phyloP scores from a whole-genome alignment of 2,329 filamentous ascomycete genomes.

The Graphium sp. region DNA sequence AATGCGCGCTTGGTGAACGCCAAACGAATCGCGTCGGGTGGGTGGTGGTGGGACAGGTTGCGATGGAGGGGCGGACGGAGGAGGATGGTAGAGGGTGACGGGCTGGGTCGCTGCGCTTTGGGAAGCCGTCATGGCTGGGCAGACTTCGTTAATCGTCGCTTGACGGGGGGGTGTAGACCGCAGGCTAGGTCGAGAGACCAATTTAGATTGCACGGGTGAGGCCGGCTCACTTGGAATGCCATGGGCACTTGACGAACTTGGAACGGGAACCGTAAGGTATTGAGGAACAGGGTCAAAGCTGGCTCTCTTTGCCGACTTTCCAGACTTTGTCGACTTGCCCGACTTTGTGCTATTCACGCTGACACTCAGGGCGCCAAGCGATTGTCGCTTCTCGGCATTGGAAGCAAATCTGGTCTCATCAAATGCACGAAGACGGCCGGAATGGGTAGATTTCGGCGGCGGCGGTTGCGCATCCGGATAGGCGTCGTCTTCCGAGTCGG shows the following conservation, averaged over 20 bases:
- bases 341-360: constrained; percentile 8
- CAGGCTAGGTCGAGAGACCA: no score
- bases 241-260: no score
- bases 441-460: background rate
- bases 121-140: constrained; percentile 1
- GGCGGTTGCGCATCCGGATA: constrained; percentile 1
- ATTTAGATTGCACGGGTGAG: no score
- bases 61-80: constrained; percentile 11
- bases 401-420: background rate
- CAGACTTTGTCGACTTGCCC: constrained; percentile 17
- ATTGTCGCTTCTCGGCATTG: constrained; percentile 2
- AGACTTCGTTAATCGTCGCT: no score
- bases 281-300: constrained; percentile 22
- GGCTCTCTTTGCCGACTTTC: constrained; percentile 18
- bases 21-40: no score
- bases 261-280: constrained; percentile 22
- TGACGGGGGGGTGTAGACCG: no score
- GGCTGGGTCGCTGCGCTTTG: constrained; percentile 9
- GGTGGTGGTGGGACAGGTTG: constrained; percentile 16
- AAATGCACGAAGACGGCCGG: background rate
- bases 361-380: constrained; percentile 1
- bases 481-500: constrained; percentile 36
- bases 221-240: no score
- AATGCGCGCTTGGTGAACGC: constrained; percentile 20
- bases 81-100: constrained; percentile 5